These are phyloP conservation scores for Penicillium sp. DNA, from an alignment of 2,329 filamentous ascomycete genomes.

Conservation along the genomic window DNA sequence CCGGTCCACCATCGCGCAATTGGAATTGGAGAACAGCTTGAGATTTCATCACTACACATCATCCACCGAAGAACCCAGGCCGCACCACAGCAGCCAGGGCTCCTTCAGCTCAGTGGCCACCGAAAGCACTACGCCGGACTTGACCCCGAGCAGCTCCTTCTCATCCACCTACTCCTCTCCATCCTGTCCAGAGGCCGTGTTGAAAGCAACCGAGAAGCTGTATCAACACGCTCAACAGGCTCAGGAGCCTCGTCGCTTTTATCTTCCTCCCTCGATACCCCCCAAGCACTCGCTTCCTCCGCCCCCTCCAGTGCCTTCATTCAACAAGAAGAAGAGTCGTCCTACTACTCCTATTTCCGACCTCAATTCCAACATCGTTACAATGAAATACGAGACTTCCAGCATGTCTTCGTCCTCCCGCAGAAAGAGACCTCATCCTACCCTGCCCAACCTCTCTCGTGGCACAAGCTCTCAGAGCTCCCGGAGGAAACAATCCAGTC, in stretches of 20 bases:
- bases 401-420: conserved; percentile 27
- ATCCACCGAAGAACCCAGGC: conserved; percentile 20
- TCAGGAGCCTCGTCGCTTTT: conserved; percentile 19
- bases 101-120: conserved; percentile 35
- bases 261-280: conserved; percentile 24
- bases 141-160: conserved; percentile 40
- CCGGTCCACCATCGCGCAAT: conserved; percentile 30
- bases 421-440: conserved; percentile 32
- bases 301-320: conserved; percentile 23
- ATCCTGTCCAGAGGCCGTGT: conserved; percentile 26
- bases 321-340: conserved; percentile 23
- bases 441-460: conserved; percentile 28
- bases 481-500: conserved; percentile 24
- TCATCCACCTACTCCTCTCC: conserved; percentile 35
- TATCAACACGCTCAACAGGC: conserved; percentile 23
- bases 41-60: conserved; percentile 27
- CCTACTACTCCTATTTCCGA: conserved; percentile 16
- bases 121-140: conserved; percentile 32
- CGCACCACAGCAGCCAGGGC: conserved; percentile 28
- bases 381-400: conserved; percentile 28
- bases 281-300: conserved; percentile 22
- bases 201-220: conserved; percentile 28
- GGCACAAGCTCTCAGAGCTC: conserved; percentile 17
- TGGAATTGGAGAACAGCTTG: conserved; percentile 30
- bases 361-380: conserved; percentile 26